A percentile compares a stretch with the other conserved stretches of the same genome.
phyloP scores from a whole-genome alignment of 2,329 filamentous ascomycete genomes.

The Onygenales sp. region DNA sequence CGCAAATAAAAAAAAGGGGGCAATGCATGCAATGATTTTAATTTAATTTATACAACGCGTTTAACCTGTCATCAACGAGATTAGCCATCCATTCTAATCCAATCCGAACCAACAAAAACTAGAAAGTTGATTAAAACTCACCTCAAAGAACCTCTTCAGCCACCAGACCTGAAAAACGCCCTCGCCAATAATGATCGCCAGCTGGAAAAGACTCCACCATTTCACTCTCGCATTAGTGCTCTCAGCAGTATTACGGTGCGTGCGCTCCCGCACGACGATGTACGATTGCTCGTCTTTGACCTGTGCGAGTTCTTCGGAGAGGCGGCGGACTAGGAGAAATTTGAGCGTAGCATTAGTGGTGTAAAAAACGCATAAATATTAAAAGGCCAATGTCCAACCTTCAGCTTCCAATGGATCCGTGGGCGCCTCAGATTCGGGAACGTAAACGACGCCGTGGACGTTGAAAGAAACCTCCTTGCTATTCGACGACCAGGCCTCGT shows the following conservation, averaged over 20 bases:
- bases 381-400: constrained; percentile 44
- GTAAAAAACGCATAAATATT: not conserved
- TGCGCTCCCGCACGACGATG: constrained; percentile 89
- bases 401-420: constrained; percentile 85
- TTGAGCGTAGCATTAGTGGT: constrained; percentile 4
- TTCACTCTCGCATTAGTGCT: constrained; percentile 96
- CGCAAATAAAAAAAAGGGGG: not conserved
- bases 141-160: constrained; percentile 96
- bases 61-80: constrained; percentile 29
- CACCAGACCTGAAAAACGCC: constrained; percentile 99
- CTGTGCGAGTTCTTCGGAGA: constrained; percentile 77
- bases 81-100: constrained; percentile 1
- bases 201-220: constrained; percentile 99
- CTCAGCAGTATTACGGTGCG: constrained; percentile 95
- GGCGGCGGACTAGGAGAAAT: constrained; percentile 56
- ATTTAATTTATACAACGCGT: constrained; percentile 33
- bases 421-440: constrained; percentile 74
- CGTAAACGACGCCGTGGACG: constrained; percentile 96
- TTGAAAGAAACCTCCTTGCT: constrained; percentile 99
- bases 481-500: constrained; percentile 93
- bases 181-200: constrained; percentile 78
- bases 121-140: constrained; percentile 26
- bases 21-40: too few species aligned
- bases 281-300: constrained; percentile 98
- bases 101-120: not conserved